Evolutionary conservation across 345 rosid species (phyloP).

Genomic region (Limnanthes douglasii): DNA sequence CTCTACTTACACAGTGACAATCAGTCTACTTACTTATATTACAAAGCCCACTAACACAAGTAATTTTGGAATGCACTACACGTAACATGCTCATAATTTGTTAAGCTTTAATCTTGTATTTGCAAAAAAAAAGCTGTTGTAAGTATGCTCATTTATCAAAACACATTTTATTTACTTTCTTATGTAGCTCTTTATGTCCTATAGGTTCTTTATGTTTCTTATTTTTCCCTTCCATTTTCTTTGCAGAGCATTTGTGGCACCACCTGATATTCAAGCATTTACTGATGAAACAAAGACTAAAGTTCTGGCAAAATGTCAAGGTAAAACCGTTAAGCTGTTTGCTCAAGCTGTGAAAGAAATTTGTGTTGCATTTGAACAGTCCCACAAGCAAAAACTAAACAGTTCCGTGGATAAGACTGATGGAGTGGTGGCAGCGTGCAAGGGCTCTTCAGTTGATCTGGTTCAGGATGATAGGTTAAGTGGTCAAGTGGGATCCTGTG

Average conservation of each 20-base stretch:
- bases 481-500: slow-evolving; percentile 17
- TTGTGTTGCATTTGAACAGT: slow-evolving; percentile 59
- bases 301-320: slow-evolving; percentile 45
- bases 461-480: slow-evolving; percentile 26
- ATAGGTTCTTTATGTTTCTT: slow-evolving; percentile 3
- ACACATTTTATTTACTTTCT: too few relatives aligned
- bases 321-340: slow-evolving; percentile 57
- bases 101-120: too few relatives aligned
- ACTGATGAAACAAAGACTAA: slow-evolving; percentile 64
- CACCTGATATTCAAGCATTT: slow-evolving; percentile 68
- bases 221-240: slow-evolving; percentile 7
- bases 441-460: slow-evolving; percentile 25
- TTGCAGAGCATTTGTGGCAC: slow-evolving; percentile 78
- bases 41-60: too few relatives aligned
- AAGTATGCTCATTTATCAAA: too few relatives aligned
- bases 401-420: slow-evolving; percentile 24
- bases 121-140: too few relatives aligned
- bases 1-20: too few relatives aligned
- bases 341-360: slow-evolving; percentile 82
- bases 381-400: slow-evolving; percentile 31
- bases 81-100: too few relatives aligned
- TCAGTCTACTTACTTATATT: too few relatives aligned
- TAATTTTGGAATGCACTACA: too few relatives aligned
- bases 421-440: slow-evolving; percentile 16
- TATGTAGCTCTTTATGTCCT: neutral